Evolutionary conservation across 2,329 filamentous ascomycete genomes (phyloP).

Genomic region (Periconia digitata): DNA sequence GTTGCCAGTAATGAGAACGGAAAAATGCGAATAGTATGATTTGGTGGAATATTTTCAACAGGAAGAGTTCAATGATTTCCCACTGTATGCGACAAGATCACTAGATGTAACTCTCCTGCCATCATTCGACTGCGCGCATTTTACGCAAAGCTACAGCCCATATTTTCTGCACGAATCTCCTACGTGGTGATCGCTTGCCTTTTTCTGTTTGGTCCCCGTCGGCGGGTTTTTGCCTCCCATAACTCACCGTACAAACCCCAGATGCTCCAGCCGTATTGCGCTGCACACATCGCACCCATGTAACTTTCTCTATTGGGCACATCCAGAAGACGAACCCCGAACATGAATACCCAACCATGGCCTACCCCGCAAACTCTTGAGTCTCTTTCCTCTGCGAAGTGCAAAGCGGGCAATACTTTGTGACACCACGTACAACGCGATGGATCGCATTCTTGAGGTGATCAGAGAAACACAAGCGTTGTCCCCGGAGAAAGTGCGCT

Average conservation of each 20-base stretch:
- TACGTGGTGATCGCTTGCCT: neutral
- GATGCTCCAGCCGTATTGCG: conserved; percentile 4
- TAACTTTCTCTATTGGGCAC: conserved; percentile 5
- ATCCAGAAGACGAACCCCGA: conserved; percentile 4
- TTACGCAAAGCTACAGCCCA: neutral
- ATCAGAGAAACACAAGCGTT: conserved; percentile 4
- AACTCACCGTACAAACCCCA: neutral
- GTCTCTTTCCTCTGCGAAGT: neutral
- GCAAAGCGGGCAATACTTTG: neutral
- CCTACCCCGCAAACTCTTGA: neutral
- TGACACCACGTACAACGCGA: conserved; percentile 1
- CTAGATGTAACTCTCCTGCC: neutral
- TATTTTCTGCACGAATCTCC: neutral
- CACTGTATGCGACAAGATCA: neutral
- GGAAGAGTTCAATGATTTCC: neutral
- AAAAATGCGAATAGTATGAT: neutral
- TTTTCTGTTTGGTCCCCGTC: neutral
- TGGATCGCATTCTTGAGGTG: conserved; percentile 9
- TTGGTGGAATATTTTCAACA: neutral
- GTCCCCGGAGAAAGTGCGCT: conserved; percentile 1
- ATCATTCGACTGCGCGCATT: neutral
- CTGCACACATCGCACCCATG: conserved; percentile 2
- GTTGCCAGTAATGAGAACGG: neutral
- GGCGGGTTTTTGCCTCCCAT: neutral
- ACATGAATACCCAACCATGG: conserved; percentile 2